Evolutionary conservation across 257 asterid species (phyloP).

Genomic region (Lycium ferocissimum): DNA sequence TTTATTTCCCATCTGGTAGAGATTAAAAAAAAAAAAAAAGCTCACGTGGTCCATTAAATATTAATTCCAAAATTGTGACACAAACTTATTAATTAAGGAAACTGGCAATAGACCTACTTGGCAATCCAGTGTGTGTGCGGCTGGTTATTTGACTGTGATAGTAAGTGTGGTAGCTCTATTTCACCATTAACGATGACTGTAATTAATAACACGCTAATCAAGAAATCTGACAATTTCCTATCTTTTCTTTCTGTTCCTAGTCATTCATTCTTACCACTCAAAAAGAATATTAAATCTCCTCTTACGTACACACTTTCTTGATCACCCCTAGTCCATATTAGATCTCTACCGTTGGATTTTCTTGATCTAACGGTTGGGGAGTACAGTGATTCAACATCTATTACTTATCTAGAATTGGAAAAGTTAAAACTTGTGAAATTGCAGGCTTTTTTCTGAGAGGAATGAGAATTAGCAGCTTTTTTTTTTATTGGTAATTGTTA

Average conservation of each 20-base stretch:
- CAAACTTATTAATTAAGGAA: too few species aligned
- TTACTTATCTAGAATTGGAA: constrained; percentile 20
- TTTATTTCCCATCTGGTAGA: too few species aligned
- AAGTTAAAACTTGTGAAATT: neutral
- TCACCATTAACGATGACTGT: neutral
- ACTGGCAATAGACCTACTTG: too few species aligned
- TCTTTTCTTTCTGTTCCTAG: constrained; percentile 33
- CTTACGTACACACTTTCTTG: constrained; percentile 17
- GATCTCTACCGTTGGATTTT: neutral
- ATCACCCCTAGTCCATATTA: constrained; percentile 6
- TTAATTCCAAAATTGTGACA: too few species aligned
- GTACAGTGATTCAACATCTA: neutral
- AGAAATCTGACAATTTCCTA: constrained; percentile 23
- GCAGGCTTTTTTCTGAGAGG: constrained; percentile 26
- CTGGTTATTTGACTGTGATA: neutral
- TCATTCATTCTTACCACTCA: constrained; percentile 13
- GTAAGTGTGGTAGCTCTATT: neutral
- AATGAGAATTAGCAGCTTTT: constrained; percentile 25
- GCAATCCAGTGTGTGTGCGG: too few species aligned
- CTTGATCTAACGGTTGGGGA: neutral
- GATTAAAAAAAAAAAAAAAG: too few species aligned
- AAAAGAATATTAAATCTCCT: constrained; percentile 21
- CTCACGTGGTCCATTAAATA: too few species aligned
- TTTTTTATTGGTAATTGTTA: constrained; percentile 23
- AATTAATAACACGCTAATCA: neutral